Evolutionary conservation across 2,329 filamentous ascomycete species (phyloP), one percentile per base, ranked within the genome.

Genomic region (Cladosporium halotolerans): DNA sequence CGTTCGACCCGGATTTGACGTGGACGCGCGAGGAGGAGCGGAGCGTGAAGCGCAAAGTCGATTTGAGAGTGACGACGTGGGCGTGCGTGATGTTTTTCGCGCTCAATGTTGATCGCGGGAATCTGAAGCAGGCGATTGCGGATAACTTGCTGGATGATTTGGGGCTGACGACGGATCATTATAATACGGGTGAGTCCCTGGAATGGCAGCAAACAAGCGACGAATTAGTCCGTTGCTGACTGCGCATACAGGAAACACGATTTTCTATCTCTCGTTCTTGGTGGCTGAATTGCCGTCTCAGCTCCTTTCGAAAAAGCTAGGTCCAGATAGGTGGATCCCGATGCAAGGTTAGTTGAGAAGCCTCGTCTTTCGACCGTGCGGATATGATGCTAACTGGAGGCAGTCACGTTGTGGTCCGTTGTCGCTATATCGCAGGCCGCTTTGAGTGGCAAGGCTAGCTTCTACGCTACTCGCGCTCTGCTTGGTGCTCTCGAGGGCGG

Each of bases 1-100:
- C 72, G 10, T 78, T 73, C 68, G 75, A 78, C 52, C 73, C 72
- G 0, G 64, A 71, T 1, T 70, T 73, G 41, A 70, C 73, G 39
- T 77, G 74, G 74, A 66, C 66, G 1, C 63, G 70, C 34, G 59
- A 65, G 11, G 73, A 76, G 58, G 72, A 76, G 60, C 72, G 69
- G 56, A 66, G 61, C 13, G 52, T 75, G 19, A 54, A 48, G 36
- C 53, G 60, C 2, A 59, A 59, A 51, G 23, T 62, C 4, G 63
- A 66, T 43, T 53, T 52, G 3, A 55, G 58, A n/a, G 55, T 65
- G 51, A 58, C 58, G 50, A 46, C 47, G 3, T 65, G 59, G 59
- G 61, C 57, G 14, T 66, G 52, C 32, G 33, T 49, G 11, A 41
- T 53, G 50, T 65, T 65, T 32, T 52, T 61, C 40, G 58, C 61